Evolutionary conservation across 2,329 filamentous ascomycete species (phyloP), one percentile per base, ranked within the genome.

Genomic region (Fusarium camptoceras): DNA sequence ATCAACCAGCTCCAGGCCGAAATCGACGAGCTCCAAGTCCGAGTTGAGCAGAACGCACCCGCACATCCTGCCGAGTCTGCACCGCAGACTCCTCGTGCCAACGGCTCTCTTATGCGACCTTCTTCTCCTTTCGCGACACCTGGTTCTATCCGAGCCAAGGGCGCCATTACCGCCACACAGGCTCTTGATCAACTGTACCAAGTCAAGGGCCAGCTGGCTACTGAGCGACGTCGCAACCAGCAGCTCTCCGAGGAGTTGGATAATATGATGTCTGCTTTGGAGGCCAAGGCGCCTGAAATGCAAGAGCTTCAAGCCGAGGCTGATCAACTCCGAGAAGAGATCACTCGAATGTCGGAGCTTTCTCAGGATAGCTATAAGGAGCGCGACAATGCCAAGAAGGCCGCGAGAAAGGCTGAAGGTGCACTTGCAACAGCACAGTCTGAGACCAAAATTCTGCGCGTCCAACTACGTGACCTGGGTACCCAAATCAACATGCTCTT

Each of bases 401-500:
- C 92, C 25, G 88, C 92, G 14, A 88, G 94, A 70, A 95, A 92
- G 80, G 91, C 91, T 55, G 91, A 96, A 77, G 88, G 88, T n/a
- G 87, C 93, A 59, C 86, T 94, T 58, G 86, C 84, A 25, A 88
- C 84, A 1, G 83, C 86, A 0, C 86, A 89, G 66, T 85, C 88
- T 3, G 94, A 98, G 80, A 86, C 88, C 31, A 90, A 92, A 64
- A 93, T 98, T 41, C 84, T 97, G 25, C 91, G 92, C 54, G 92
- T 94, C 70, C 94, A 98, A 78, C 85, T 98, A 11, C 92, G 95
- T 34, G 96, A 98, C 78, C 86, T 97, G 22, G 94, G 94, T 74
- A 91, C 92, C 2, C 94, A 99, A 79, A 89, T 98, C 69, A 97
- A 97, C 78, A 91, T 97, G 76, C 87, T 99, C 8, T 86, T 98